A percentile compares a stretch with the other conserved stretches of the same genome.
Evolutionary conservation across 306 rosid genomes (phyloP).

Genomic region (Vicia sativa): DNA sequence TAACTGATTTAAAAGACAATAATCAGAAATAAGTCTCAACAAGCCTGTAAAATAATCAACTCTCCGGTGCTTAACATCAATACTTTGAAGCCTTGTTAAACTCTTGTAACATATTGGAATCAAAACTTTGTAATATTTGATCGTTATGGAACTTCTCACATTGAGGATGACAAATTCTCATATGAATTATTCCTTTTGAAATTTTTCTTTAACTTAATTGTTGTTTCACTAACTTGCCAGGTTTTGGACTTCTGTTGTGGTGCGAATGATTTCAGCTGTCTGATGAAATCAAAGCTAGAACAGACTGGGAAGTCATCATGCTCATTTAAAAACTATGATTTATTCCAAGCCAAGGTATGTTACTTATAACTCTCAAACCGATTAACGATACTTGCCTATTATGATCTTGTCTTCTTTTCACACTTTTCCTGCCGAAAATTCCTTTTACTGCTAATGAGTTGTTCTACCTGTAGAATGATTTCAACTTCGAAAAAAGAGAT

Average conservation of each 20-base stretch:
- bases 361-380: neutral
- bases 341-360: conserved; percentile 67
- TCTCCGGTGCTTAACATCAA: too few species aligned
- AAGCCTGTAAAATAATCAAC: neutral
- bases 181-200: neutral
- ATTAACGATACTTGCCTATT: neutral
- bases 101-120: neutral
- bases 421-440: too few species aligned
- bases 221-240: conserved; percentile 42
- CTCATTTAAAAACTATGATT: conserved; percentile 62
- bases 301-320: conserved; percentile 55
- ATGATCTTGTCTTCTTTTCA: too few species aligned
- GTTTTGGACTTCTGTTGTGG: conserved; percentile 76
- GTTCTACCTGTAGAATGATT: conserved; percentile 73
- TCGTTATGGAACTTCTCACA: conserved; percentile 26
- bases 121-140: too few species aligned
- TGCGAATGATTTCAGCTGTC: conserved; percentile 68
- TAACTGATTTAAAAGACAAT: neutral
- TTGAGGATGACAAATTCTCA: conserved; percentile 15
- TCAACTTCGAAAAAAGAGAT: conserved; percentile 64
- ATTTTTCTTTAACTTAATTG: conserved; percentile 1
- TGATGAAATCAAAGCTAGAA: conserved; percentile 69
- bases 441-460: too few species aligned
- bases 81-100: neutral
- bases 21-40: neutral